A percentile compares a stretch with the other conserved stretches of the same genome.
phyloP scores from a whole-genome alignment of 306 rosid genomes.

The Medicago arabica region DNA sequence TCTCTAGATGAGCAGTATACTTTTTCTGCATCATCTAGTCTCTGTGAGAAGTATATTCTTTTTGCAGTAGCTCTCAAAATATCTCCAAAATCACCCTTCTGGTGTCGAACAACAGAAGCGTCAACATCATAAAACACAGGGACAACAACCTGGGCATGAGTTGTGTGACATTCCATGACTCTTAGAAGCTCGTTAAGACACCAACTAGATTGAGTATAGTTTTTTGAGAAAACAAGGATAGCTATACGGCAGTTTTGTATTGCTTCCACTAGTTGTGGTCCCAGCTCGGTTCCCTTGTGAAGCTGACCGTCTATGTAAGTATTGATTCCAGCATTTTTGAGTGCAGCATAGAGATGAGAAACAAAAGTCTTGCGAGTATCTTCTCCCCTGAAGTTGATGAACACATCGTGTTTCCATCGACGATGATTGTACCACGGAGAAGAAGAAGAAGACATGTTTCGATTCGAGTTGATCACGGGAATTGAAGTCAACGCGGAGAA shows the following conservation, averaged over 20 bases:
- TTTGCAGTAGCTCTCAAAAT: neutral
- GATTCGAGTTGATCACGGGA: neutral
- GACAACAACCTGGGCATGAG: neutral
- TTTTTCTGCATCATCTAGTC: no score
- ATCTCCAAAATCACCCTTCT: neutral
- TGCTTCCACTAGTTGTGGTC: neutral
- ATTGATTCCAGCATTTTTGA: neutral
- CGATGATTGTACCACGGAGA: no score
- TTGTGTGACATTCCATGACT: neutral
- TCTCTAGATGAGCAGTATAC: no score
- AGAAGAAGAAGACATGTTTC: neutral
- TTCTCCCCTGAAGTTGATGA: neutral
- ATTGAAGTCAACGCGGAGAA: neutral
- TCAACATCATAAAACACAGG: neutral
- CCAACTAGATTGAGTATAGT: neutral
- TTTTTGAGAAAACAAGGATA: neutral
- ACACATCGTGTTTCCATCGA: slow-evolving; percentile 12
- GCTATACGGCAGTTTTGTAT: neutral
- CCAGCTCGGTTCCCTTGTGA: neutral
- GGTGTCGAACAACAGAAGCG: neutral
- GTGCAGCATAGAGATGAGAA: neutral
- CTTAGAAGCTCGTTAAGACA: no score
- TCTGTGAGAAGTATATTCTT: no score
- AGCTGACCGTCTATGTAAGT: neutral
- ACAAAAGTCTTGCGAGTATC: neutral